Percentiles rank a stretch among this genome's conserved stretches.
Conservation (phyloP, 2,329 filamentous ascomycete species). For the Fusarium fracticaudum region DNA sequence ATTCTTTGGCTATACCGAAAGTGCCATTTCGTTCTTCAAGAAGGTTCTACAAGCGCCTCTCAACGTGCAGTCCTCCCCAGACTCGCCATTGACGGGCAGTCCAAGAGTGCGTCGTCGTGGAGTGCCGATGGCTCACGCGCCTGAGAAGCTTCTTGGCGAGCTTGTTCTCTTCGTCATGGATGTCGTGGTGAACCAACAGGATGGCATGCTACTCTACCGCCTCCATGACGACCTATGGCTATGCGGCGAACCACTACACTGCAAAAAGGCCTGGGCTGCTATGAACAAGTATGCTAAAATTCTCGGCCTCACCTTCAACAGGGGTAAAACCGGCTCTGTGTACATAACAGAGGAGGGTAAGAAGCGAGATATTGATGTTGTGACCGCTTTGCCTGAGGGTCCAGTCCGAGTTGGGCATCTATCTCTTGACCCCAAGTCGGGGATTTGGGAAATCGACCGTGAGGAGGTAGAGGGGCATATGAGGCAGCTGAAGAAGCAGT, state of each 20-base stretch:
- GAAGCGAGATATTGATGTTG: background rate
- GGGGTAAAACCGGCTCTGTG: background rate
- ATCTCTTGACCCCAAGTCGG: background rate
- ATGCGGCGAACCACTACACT: background rate
- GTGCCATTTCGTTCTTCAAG: background rate
- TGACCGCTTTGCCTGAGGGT: background rate
- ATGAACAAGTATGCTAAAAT: background rate
- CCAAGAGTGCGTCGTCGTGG: background rate
- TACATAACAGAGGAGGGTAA: rapidly evolving
- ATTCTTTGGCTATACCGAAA: background rate
- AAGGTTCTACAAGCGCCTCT: background rate
- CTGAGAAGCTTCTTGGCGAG: background rate
- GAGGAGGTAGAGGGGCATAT: background rate
- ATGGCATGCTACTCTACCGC: background rate
- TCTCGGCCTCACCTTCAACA: background rate
- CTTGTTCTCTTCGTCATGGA: conserved; percentile 5
- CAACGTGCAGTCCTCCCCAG: background rate
- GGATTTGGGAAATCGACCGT: background rate
- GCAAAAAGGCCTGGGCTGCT: background rate
- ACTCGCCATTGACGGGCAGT: background rate
- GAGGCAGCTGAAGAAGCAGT: background rate
- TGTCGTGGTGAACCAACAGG: background rate
- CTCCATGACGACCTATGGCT: background rate
- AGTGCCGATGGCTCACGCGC: background rate
- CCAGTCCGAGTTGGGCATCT: background rate